These are phyloP conservation scores for Epithemia pelagica DNA, from an alignment of 108 stramenopile species.

Conservation along the genomic window DNA sequence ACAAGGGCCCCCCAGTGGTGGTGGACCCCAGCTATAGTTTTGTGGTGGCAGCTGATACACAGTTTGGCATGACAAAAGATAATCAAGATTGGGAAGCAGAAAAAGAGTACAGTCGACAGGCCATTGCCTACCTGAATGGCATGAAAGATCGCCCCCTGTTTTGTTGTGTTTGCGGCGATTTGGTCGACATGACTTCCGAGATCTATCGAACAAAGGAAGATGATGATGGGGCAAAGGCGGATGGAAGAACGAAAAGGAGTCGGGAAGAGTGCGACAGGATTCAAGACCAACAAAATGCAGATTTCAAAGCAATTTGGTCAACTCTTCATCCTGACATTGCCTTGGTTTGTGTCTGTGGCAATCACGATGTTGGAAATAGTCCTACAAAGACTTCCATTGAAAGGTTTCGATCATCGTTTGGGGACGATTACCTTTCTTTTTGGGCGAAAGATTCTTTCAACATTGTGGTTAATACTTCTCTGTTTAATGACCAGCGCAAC, in stretches of 20 bases:
- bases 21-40: constrained; percentile 37
- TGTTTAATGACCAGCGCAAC: constrained; percentile 40
- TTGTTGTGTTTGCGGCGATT: constrained; percentile 70
- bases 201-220: background rate
- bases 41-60: constrained; percentile 62
- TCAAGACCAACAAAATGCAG: constrained; percentile 50
- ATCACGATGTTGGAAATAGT: constrained; percentile 74
- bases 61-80: constrained; percentile 45
- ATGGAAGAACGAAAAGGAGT: constrained; percentile 11
- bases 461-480: constrained; percentile 53
- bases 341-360: constrained; percentile 77
- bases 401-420: constrained; percentile 48
- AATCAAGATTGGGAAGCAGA: constrained; percentile 56
- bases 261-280: constrained; percentile 52
- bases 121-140: constrained; percentile 43
- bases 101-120: constrained; percentile 41
- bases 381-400: constrained; percentile 53
- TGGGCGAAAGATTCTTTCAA: constrained; percentile 63
- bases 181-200: constrained; percentile 46
- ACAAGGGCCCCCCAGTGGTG: background rate
- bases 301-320: constrained; percentile 47
- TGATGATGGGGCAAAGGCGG: background rate
- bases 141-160: constrained; percentile 51
- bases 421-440: constrained; percentile 69
- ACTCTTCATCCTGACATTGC: constrained; percentile 59